Base-by-base conservation (phyloP, 1,284 basidiomycete species). In the Singerocomus inundabilis region DNA sequence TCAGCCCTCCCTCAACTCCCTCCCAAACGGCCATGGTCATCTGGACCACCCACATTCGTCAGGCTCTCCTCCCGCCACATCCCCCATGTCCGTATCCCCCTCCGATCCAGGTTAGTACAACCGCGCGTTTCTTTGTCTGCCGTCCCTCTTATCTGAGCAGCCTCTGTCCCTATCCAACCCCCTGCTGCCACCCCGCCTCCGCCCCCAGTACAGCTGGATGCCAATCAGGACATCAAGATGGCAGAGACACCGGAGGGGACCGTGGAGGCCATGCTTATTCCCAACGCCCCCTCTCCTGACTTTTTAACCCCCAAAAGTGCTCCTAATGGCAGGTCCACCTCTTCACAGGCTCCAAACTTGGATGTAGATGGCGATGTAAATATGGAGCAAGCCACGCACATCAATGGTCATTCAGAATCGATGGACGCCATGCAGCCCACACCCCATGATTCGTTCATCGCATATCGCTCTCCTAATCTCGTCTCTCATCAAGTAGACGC, bases 1-100 rank as follows among this genome's bases (percentile, higher is more conserved):
- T 68, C 74, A 79, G 55, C 78, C 82, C 70, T 73, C 72, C 59
- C 71, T 73, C 37, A 34, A 48, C 47, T 48, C 56, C 52, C 77
- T 82, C 57, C 76, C 77, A 56, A 85, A 86, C 71, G 81, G 79
- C 58, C 81, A 85, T 73, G 81, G 73, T 56, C 78, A 79, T 45
- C 75, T 79, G 62, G 81, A 84, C 42, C 69, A 74, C 42, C 64
- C 81, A 56, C 79, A 70, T 54, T 57, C 70, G 25, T 66, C 68
- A 58, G 68, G 66, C 51, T 47, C 68, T 34, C 69, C 73, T 40
- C 36, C 59, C 28, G 24, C 43, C 13, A 51, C 52, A 12, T 56
- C 55, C 46, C 67, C 70, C 63, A 68, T 67, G 67, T 79, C 81
- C 37, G 67, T 70, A 30, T 70, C 72, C 49, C 71, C 77, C 1